Evolutionary conservation across 1,284 basidiomycete species (phyloP).

Genomic region (Microbotryum silenes-acaulis): DNA sequence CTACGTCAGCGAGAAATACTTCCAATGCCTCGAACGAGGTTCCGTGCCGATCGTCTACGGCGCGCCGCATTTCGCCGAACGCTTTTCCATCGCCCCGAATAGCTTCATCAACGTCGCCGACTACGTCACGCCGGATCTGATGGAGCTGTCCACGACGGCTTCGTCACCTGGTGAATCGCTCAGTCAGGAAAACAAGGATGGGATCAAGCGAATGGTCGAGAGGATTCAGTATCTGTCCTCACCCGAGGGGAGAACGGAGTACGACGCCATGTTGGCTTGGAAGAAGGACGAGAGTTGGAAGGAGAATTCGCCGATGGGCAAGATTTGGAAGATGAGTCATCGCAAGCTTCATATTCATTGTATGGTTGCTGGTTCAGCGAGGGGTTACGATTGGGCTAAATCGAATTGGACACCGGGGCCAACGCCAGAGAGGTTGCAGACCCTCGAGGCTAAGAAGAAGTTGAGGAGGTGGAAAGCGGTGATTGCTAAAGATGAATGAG

Average conservation of each 20-base stretch:
- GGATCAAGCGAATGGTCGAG: constrained; percentile 15
- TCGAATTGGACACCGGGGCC: constrained; percentile 1
- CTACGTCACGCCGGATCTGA: constrained; percentile 11
- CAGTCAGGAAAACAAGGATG: constrained; percentile 3
- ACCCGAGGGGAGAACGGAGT: constrained; percentile 13
- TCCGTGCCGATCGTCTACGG: constrained; percentile 26
- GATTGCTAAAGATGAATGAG: neutral
- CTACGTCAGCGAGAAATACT: constrained; percentile 23
- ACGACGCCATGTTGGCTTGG: constrained; percentile 26
- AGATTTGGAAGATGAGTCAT: constrained; percentile 13
- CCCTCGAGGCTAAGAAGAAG: neutral
- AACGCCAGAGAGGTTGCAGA: neutral
- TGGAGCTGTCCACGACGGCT: neutral
- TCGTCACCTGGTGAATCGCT: neutral
- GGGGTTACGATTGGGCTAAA: constrained; percentile 13
- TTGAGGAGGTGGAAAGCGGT: neutral
- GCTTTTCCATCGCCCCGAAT: constrained; percentile 16
- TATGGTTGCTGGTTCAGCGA: constrained; percentile 11
- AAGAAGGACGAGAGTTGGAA: constrained; percentile 16
- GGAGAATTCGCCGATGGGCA: constrained; percentile 15
- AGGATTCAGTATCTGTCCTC: constrained; percentile 13
- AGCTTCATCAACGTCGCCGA: constrained; percentile 22
- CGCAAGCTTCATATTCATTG: constrained; percentile 10
- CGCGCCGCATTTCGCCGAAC: constrained; percentile 1
- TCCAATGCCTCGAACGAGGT: constrained; percentile 15